These are phyloP conservation scores for Botrytis elliptica DNA, from an alignment of 2,329 filamentous ascomycete genomes.

Conservation along the genomic window DNA sequence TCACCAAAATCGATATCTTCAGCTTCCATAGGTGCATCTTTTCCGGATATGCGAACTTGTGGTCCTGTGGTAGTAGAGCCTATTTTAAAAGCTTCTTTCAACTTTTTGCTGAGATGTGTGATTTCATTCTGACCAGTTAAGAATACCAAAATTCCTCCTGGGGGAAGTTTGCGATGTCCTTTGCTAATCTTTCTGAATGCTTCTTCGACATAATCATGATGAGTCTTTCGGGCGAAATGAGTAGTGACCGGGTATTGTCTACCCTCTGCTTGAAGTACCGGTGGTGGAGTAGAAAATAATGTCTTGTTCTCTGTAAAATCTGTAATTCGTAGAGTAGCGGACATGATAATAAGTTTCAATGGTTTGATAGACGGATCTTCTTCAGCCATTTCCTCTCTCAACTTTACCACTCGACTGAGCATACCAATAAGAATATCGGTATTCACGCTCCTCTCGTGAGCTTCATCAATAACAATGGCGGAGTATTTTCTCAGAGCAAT, in stretches of 20 bases:
- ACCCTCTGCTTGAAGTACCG: constrained; percentile 85
- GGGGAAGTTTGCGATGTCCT: constrained; percentile 85
- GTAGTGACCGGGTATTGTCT: constrained; percentile 86
- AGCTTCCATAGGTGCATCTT: constrained; percentile 74
- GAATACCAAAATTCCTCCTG: constrained; percentile 90
- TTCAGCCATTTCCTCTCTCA: constrained; percentile 71
- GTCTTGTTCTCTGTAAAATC: constrained; percentile 83
- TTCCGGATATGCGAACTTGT: constrained; percentile 72
- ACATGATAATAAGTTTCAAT: constrained; percentile 96
- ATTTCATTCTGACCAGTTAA: constrained; percentile 95
- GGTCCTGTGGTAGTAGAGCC: constrained; percentile 52
- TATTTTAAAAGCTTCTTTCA: constrained; percentile 63
- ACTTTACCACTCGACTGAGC: constrained; percentile 85
- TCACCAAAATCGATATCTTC: constrained; percentile 85
- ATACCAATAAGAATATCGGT: constrained; percentile 98
- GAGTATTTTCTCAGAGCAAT: constrained; percentile 88
- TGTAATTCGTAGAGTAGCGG: constrained; percentile 85
- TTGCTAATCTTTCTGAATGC: constrained; percentile 81
- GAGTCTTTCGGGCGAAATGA: constrained; percentile 82
- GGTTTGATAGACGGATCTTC: constrained; percentile 72
- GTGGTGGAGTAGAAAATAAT: constrained; percentile 76
- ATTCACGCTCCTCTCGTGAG: constrained; percentile 95
- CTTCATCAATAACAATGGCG: constrained; percentile 91
- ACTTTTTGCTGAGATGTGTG: constrained; percentile 70
- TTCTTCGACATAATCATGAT: constrained; percentile 87